phyloP scores from a whole-genome alignment of 2,329 filamentous ascomycete species.

The Phaeosphaeriaceae sp. region DNA sequence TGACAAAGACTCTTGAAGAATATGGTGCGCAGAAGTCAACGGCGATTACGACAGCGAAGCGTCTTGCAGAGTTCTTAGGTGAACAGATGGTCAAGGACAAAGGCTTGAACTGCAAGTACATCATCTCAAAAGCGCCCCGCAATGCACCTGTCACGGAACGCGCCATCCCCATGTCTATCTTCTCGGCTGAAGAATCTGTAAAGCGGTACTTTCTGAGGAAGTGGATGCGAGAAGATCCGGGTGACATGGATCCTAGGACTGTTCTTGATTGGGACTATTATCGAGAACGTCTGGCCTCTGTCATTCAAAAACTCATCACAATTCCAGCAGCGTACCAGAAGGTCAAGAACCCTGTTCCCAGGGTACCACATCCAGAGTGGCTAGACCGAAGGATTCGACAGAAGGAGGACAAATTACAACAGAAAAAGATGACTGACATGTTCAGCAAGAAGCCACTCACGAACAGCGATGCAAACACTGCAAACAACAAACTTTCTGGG shows the following conservation, averaged over 20 bases:
- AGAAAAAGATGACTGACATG: conserved; percentile 96
- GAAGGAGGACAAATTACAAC: conserved; percentile 97
- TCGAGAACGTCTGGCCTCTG: conserved; percentile 89
- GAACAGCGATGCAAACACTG: conserved; percentile 71
- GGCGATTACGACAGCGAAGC: conserved; percentile 97
- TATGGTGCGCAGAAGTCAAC: conserved; percentile 96
- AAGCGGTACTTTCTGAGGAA: conserved; percentile 91
- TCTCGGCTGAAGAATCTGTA: conserved; percentile 87
- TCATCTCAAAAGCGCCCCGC: conserved; percentile 87
- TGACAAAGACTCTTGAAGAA: conserved; percentile 96
- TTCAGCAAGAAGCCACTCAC: conserved; percentile 77
- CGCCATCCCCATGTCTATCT: conserved; percentile 94
- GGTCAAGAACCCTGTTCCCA: conserved; percentile 89
- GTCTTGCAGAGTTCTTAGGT: conserved; percentile 92
- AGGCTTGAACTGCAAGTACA: conserved; percentile 98
- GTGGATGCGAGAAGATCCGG: conserved; percentile 93
- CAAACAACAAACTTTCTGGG: conserved; percentile 61
- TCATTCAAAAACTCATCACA: conserved; percentile 98
- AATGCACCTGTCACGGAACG: conserved; percentile 93
- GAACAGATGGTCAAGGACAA: conserved; percentile 99
- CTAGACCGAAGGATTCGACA: conserved; percentile 89
- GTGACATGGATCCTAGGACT: conserved; percentile 85
- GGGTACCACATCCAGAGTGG: conserved; percentile 96
- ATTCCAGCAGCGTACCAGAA: conserved; percentile 97
- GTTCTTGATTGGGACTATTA: conserved; percentile 99